Evolutionary conservation across 768 basidiomycete genomes (phyloP), one percentile per base, ranked within the genome.

Genomic region (Russula dissimulans): DNA sequence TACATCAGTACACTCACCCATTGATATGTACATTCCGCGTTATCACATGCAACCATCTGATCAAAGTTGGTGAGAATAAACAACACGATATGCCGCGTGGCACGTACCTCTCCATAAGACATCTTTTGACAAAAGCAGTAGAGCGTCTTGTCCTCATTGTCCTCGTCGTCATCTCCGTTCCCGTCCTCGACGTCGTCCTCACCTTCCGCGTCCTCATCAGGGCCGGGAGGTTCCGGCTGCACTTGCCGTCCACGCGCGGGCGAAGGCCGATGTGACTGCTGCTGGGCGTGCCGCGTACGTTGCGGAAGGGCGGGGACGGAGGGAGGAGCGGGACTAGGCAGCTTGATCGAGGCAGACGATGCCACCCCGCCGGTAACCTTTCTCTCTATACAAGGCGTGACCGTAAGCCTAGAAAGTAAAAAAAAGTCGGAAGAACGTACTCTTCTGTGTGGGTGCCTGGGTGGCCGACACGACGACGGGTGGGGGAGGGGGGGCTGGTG

Each of bases 91-190:
- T 15, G 15, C 11, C 7, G 42, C n/a, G 17, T 41, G 12, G 52
- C 4, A 69, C 73, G 56, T 57, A 77, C 76, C 71, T 82, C 83
- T 51, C 85, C 84, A 65, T 82, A 84, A 51, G 79, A 82, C 64
- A 79, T 75, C 67, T 82, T 80, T 65, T 79, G 79, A 69, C 84
- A 86, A 71, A 78, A 78, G 70, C 84, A 86, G 61, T 86, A 86
- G 5, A 83, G 64, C 55, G 75, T 75, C 67, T 83, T 78, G 70
- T 85, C 81, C 65, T 81, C 82, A 1, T 72, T 78, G 53, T 78
- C 79, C n/a, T 78, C 81, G 15, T 72, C 76, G 44, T 74, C 79
- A 32, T 77, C 77, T 1, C 71, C 75, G n/a, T 75, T 77, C 1
- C 62, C 73, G 9, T 73, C 72, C 29, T 71, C 71, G 17, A 69